Base-by-base conservation (phyloP, 2,329 filamentous ascomycete species). In the Epichloe sibirici region DNA sequence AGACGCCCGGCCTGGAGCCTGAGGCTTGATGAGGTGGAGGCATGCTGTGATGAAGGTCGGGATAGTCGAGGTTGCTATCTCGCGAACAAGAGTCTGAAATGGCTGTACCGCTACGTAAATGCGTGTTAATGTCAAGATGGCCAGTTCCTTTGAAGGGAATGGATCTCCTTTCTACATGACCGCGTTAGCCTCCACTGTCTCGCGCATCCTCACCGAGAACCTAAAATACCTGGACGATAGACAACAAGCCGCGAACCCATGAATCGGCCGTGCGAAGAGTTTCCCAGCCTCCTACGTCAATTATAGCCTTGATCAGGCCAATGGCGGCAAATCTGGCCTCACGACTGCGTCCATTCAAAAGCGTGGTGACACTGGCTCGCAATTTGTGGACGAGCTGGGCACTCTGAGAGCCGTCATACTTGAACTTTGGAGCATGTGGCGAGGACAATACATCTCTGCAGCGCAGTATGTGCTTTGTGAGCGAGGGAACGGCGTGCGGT, bases 221-320 rank as follows among this genome's bases (percentile, higher is more conserved):
- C 13, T 34, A n/a, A 45, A 55, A n/a, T 69, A 88, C 85, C 66
- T 83, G 82, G 39, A 96, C 66, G 51, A 95, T 79, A 1, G 78
- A 77, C 49, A 96, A 69, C 35, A 96, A 71, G n/a, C 81, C 83
- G 58, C 79, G 76, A 56, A 93, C 83, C 87, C 91, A 95, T 3
- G 82, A 75, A 60, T 83, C 82, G 37, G 80, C 81, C 51, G 81
- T 82, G 57, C 83, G 82, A 54, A 96, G 74, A 53, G 86, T 81
- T 63, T 94, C 88, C 82, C 86, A 89, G 45, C 89, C 89, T 25
- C 90, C 90, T 42, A 86, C 81, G 61, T 96, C 90, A 44, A 95
- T 74, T 4, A 84, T 74, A 4, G 86, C 80, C 70, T 96, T 96
- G 66, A 90, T 79, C 48, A 96, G 70, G 15, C 86, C 82, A 44